A percentile compares a stretch with the other conserved stretches of the same genome.
Conservation (phyloP, 441 rosid genomes). For the Gossypium davidsonii region DNA sequence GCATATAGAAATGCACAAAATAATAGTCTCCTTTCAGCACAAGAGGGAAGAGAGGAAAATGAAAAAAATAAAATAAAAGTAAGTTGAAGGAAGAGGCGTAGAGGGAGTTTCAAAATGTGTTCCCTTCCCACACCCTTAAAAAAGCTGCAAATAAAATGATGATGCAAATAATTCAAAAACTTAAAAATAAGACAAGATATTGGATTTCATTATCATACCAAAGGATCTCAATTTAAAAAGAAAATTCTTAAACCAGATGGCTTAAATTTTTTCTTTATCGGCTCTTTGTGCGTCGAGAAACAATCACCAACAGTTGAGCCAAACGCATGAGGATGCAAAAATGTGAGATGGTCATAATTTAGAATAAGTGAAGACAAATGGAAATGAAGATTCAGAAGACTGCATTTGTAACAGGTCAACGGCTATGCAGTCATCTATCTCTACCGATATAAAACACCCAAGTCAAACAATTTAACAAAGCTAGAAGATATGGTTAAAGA, state of each 20-base stretch:
- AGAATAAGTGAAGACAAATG: not conserved
- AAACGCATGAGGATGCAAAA: not conserved
- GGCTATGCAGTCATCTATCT: not conserved
- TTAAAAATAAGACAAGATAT: constrained; percentile 1
- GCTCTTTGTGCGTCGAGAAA: not conserved
- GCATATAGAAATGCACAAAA: constrained; percentile 1
- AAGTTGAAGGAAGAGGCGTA: not conserved
- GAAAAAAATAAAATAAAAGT: not conserved
- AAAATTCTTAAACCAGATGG: not conserved
- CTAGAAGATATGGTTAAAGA: constrained; percentile 1
- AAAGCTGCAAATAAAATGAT: not conserved
- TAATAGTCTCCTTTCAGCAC: not conserved
- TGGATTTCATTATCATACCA: not conserved
- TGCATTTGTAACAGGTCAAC: not conserved
- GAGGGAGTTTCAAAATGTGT: not conserved
- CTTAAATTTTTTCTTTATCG: not conserved
- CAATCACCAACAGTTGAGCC: not conserved
- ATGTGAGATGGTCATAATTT: not conserved
- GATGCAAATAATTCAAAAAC: not conserved
- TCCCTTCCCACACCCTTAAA: not conserved
- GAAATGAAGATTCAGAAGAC: constrained; percentile 3
- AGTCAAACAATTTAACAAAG: constrained; percentile 8
- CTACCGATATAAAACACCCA: constrained; percentile 14
- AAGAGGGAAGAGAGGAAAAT: not conserved
- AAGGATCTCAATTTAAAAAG: not conserved